These are phyloP conservation scores for Coniochaeta prunicola DNA, from an alignment of 2,329 filamentous ascomycete species.

Conservation along the genomic window DNA sequence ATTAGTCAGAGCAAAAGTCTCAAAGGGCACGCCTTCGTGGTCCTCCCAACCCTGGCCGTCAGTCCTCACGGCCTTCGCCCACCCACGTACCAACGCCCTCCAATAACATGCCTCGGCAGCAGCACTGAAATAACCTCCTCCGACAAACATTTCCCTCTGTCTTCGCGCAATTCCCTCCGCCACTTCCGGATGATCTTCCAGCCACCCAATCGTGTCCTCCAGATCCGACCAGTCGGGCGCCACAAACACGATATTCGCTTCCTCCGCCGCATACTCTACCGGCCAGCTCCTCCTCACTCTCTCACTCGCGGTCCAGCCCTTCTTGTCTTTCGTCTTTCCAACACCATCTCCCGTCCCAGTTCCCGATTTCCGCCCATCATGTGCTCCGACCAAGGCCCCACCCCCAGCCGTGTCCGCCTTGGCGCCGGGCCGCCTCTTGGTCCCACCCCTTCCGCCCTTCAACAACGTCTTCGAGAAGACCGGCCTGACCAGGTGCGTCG, in stretches of 20 bases:
- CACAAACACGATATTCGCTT: constrained; percentile 44
- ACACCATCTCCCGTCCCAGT: neutral
- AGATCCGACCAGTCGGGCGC: constrained; percentile 44
- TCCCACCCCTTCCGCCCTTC: neutral
- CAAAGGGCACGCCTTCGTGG: constrained; percentile 27
- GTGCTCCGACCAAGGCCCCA: neutral
- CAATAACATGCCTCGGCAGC: constrained; percentile 49
- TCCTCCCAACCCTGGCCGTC: constrained; percentile 26
- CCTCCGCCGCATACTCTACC: constrained; percentile 18
- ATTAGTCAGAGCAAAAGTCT: constrained; percentile 28
- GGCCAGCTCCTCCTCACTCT: constrained; percentile 29
- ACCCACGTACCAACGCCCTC: constrained; percentile 39
- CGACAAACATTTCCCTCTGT: constrained; percentile 35
- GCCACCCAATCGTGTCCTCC: constrained; percentile 34
- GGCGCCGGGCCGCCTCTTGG: constrained; percentile 7
- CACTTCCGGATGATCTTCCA: constrained; percentile 32
- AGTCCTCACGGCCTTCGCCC: constrained; percentile 31
- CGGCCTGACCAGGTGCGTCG: constrained; percentile 38
- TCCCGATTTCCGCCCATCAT: neutral
- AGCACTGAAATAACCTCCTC: constrained; percentile 36
- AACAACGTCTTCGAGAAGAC: constrained; percentile 28
- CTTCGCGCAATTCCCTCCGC: constrained; percentile 39
- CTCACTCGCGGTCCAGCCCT: constrained; percentile 12
- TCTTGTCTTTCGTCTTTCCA: neutral
- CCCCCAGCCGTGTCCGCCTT: neutral